Evolutionary conservation across 2,329 filamentous ascomycete species (phyloP).

Genomic region (Plectosphaerella plurivora): DNA sequence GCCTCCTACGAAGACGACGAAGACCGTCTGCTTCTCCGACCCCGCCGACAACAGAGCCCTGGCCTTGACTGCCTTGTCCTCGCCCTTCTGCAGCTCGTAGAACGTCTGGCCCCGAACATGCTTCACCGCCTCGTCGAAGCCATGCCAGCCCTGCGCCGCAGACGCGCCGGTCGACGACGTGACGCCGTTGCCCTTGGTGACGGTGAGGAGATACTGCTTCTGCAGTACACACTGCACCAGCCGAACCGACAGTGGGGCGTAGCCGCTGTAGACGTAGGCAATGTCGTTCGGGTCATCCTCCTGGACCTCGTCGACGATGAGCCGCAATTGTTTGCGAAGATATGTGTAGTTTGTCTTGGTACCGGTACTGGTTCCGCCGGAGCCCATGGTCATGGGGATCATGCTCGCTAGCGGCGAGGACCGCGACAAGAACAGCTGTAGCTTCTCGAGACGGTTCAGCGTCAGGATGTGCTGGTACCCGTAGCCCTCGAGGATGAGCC

Average conservation of each 20-base stretch:
- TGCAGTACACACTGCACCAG: slow-evolving; percentile 91
- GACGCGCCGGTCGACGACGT: slow-evolving; percentile 36
- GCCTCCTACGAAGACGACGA: slow-evolving; percentile 97
- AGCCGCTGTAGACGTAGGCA: slow-evolving; percentile 97
- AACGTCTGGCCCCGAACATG: slow-evolving; percentile 85
- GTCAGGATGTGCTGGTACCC: slow-evolving; percentile 94
- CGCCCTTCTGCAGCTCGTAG: slow-evolving; percentile 85
- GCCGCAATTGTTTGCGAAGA: slow-evolving; percentile 76
- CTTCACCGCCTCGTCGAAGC: slow-evolving; percentile 89
- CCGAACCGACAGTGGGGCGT: slow-evolving; percentile 86
- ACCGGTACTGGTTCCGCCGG: slow-evolving; percentile 41
- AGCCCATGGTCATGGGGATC: slow-evolving; percentile 66
- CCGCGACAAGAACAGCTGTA: slow-evolving; percentile 77
- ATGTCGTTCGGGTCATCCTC: slow-evolving; percentile 93
- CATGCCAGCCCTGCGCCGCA: slow-evolving; percentile 74
- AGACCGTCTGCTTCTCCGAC: slow-evolving; percentile 74
- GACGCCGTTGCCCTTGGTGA: slow-evolving; percentile 59
- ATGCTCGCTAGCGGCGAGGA: slow-evolving; percentile 75
- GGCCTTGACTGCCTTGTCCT: slow-evolving; percentile 88
- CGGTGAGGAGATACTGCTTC: slow-evolving; percentile 74
- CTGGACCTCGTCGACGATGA: slow-evolving; percentile 95
- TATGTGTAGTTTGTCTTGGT: slow-evolving; percentile 84
- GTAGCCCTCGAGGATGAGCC: slow-evolving; percentile 85
- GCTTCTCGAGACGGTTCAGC: slow-evolving; percentile 79
- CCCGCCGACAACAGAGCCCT: slow-evolving; percentile 75